A percentile compares a stretch with the other conserved stretches of the same genome.
Evolutionary conservation across 164 flowering plant genomes (phyloP).

Genomic region (Magnolia sinica): DNA sequence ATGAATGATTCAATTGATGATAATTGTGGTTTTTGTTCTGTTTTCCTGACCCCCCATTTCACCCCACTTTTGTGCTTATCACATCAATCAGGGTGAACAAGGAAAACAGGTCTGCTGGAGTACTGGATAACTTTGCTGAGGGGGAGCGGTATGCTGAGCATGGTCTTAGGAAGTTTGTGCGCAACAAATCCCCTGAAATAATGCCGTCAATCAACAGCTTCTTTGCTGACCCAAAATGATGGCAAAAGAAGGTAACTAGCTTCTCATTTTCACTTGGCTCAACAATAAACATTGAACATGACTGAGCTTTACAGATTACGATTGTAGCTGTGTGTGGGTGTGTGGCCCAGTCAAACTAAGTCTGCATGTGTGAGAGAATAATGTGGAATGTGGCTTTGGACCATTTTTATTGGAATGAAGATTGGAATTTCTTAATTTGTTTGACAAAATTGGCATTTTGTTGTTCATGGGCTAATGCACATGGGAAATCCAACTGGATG

Average conservation of each 20-base stretch:
- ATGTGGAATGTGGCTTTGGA: neutral
- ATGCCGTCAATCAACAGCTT: conserved; percentile 25
- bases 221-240: conserved; percentile 24
- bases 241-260: neutral
- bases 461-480: too few relatives aligned
- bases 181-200: conserved; percentile 24
- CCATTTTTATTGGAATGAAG: neutral
- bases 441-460: too few relatives aligned
- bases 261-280: neutral
- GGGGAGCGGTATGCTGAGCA: conserved; percentile 27
- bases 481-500: too few relatives aligned
- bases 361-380: neutral
- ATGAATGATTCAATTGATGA: neutral
- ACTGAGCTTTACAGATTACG: neutral
- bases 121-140: conserved; percentile 27
- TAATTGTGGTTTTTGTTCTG: neutral
- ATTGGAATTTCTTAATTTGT: too few relatives aligned
- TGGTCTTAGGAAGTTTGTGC: conserved; percentile 24
- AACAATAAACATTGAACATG: neutral
- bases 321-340: conserved; percentile 1
- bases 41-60: neutral
- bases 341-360: neutral
- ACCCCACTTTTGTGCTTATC: neutral
- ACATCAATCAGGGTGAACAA: conserved; percentile 16
- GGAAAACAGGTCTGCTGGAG: conserved; percentile 27